Base-by-base conservation (phyloP, 345 rosid genomes). In the Dipteronia dyeriana region DNA sequence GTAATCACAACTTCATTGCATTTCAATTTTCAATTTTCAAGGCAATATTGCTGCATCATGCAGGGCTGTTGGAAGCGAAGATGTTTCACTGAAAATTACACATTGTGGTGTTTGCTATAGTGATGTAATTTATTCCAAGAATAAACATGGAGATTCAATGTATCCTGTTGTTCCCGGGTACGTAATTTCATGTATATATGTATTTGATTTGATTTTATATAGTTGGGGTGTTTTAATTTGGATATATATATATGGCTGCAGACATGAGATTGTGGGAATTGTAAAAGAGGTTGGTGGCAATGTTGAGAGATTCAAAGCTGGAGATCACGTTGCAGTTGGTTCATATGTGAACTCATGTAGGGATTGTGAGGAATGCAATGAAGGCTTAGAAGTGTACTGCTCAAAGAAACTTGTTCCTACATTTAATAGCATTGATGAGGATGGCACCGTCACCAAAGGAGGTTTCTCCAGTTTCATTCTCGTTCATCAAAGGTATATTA, bases 381-480 rank as follows among this genome's bases (percentile, higher is more conserved):
- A 78, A 1, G 71, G 79, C 26, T 76, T 76, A 9, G 87, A 87
- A 71, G 67, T 43, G 0, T 29, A 56, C 65, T 87, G 88, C 31
- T 59, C 29, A 53, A 87, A 79, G 59, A 82, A 81, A 22, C 0
- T 49, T 31, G 81, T 83, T 72, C 2, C 20, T 23, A 85, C 90
- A 14, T 79, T 78, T 51, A 80, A 80, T 34, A 78, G 69, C 73
- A 70, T 75, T 75, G 87, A 87, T 39, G 77, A 23, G 5, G 90
- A 87, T 70, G 87, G 90, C 19, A 78, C 87, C 3, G 31, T 74
- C 77, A 78, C 87, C 9, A 77, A 82, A 70, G 90, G 88, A 47
- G 87, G 90, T 56, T 84, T 78, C 77, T 87, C 88, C 26, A 79
- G 57, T 71, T 66, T 70, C 87, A 78, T 75, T 39, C 80, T 86